Evolutionary conservation across 139 green algal genomes (phyloP).

Genomic region (Coccomyxa sp.): DNA sequence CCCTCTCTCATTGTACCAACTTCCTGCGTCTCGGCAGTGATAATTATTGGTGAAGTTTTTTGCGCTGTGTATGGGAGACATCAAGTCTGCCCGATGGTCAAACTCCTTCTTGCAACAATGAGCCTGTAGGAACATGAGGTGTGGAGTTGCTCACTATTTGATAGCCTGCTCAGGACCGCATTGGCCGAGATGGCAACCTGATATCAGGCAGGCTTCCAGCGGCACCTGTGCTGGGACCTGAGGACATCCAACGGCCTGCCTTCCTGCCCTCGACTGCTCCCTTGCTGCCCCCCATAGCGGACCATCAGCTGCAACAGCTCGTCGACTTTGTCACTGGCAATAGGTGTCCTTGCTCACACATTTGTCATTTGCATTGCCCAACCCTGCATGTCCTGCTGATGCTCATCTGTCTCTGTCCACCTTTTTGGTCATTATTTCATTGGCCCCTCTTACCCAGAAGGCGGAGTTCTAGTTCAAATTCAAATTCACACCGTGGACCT

Average conservation of each 20-base stretch:
- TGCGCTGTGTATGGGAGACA: neutral
- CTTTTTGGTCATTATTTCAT: neutral
- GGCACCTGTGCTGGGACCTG: neutral
- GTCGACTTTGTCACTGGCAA: slow-evolving; percentile 33
- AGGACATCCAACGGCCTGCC: neutral
- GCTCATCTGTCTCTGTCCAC: neutral
- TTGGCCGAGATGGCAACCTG: neutral
- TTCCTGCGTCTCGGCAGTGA: neutral
- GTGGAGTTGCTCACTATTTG: neutral
- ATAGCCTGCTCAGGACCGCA: neutral
- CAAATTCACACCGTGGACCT: neutral
- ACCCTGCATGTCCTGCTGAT: neutral
- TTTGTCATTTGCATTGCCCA: neutral
- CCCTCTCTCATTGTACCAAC: neutral
- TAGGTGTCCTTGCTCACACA: neutral
- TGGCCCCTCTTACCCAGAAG: neutral
- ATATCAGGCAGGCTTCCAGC: neutral
- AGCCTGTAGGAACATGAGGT: no score
- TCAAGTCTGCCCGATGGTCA: neutral
- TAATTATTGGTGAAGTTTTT: neutral
- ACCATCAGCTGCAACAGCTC: slow-evolving; percentile 33
- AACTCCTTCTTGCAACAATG: neutral
- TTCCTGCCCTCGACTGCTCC: slow-evolving; percentile 13
- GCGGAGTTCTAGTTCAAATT: neutral
- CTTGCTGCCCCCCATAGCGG: slow-evolving; percentile 5